Percentiles rank a stretch among this genome's conserved stretches.
These are phyloP conservation scores for Diaporthe vaccinii DNA, from an alignment of 2,329 filamentous ascomycete species.

Conservation along the genomic window DNA sequence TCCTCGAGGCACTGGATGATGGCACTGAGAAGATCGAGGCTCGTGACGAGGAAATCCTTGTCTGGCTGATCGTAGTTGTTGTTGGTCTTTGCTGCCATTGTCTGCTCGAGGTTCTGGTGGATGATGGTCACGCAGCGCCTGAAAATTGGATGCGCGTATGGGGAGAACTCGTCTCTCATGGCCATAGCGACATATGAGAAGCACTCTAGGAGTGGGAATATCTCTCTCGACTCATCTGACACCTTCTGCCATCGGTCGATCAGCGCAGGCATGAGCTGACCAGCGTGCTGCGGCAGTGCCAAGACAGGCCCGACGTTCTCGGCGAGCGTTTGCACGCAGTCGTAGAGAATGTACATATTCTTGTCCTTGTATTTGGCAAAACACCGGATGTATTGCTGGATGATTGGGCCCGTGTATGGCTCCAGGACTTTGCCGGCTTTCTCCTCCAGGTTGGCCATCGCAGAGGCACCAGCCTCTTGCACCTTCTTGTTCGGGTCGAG, in stretches of 20 bases:
- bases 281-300: constrained; percentile 83
- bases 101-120: constrained; percentile 89
- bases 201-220: constrained; percentile 96
- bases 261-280: constrained; percentile 91
- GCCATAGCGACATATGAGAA: constrained; percentile 94
- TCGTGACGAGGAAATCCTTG: constrained; percentile 97
- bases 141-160: constrained; percentile 90
- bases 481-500: constrained; percentile 98
- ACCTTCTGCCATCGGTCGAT: constrained; percentile 91
- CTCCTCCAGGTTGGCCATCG: constrained; percentile 96
- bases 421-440: constrained; percentile 85
- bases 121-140: constrained; percentile 90
- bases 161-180: constrained; percentile 84
- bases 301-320: constrained; percentile 89
- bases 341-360: constrained; percentile 99
- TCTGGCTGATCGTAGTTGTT: constrained; percentile 82
- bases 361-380: constrained; percentile 97
- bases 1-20: constrained; percentile 90
- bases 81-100: constrained; percentile 77
- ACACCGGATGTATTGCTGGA: constrained; percentile 91
- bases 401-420: constrained; percentile 90
- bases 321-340: constrained; percentile 96
- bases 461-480: constrained; percentile 94
- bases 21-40: constrained; percentile 90
- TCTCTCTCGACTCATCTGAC: constrained; percentile 88